These are phyloP conservation scores for Balamuthia mandrillaris DNA, from an alignment of 208 protist species.

Conservation along the genomic window DNA sequence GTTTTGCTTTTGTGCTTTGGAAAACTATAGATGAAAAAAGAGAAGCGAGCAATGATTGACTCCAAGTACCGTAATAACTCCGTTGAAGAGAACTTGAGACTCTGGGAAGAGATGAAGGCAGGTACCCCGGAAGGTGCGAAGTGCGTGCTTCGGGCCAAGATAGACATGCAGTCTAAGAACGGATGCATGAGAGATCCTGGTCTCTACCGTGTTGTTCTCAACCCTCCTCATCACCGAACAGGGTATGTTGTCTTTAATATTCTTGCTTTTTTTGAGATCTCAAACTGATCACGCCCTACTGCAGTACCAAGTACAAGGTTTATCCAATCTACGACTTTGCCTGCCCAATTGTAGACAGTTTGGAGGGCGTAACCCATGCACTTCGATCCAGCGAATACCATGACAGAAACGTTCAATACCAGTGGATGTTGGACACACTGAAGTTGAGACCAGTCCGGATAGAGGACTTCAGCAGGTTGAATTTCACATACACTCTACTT, in stretches of 20 bases:
- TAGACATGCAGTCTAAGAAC: conserved; percentile 90
- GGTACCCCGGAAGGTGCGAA: conserved; percentile 29
- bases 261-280: background rate
- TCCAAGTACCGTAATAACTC: conserved; percentile 80
- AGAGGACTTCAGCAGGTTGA: conserved; percentile 95
- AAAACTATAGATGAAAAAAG: conserved; percentile 78
- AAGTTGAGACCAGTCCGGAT: conserved; percentile 48
- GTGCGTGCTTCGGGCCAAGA: conserved; percentile 94
- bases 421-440: conserved; percentile 92
- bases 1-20: background rate
- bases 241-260: conserved; percentile 52
- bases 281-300: background rate
- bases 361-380: conserved; percentile 98
- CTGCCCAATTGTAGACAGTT: conserved; percentile 96
- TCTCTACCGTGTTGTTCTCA: conserved; percentile 91
- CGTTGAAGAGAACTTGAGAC: conserved; percentile 90
- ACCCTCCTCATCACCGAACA: conserved; percentile 83
- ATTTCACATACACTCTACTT: conserved; percentile 96
- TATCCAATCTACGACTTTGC: conserved; percentile 99
- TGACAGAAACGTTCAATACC: conserved; percentile 94
- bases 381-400: conserved; percentile 97
- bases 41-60: conserved; percentile 84
- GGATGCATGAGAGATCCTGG: conserved; percentile 94
- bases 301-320: conserved; percentile 74
- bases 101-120: conserved; percentile 79